Conservation (phyloP, 805 yeast genomes). For the Candida suzukii region DNA sequence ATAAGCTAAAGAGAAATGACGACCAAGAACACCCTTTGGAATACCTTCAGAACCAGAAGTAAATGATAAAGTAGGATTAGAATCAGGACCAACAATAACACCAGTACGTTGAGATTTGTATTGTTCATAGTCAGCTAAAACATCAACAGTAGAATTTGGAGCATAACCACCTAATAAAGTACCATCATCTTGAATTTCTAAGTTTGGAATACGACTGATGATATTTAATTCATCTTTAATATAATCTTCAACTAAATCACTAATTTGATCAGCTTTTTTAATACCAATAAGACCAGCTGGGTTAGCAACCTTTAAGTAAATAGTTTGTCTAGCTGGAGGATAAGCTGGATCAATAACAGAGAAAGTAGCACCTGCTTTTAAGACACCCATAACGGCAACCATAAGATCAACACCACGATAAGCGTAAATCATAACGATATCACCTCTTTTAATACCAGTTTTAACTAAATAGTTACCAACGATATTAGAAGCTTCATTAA, state of each 20-base stretch:
- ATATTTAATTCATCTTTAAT: slow-evolving; percentile 68
- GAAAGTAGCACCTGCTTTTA: slow-evolving; percentile 98
- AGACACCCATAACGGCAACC: slow-evolving; percentile 95
- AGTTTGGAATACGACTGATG: slow-evolving; percentile 64
- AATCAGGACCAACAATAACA: slow-evolving; percentile 93
- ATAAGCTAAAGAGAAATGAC: slow-evolving; percentile 94
- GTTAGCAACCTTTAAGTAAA: slow-evolving; percentile 86
- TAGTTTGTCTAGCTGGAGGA: slow-evolving; percentile 96
- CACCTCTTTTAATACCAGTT: slow-evolving; percentile 83
- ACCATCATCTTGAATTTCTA: slow-evolving; percentile 76
- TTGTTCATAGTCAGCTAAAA: slow-evolving; percentile 38
- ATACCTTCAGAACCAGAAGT: slow-evolving; percentile 98
- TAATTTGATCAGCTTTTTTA: slow-evolving; percentile 81
- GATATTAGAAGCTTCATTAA: slow-evolving; percentile 86
- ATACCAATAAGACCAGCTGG: slow-evolving; percentile 89
- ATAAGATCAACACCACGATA: slow-evolving; percentile 95
- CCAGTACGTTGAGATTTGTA: slow-evolving; percentile 63
- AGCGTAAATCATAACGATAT: slow-evolving; percentile 96
- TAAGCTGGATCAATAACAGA: slow-evolving; percentile 98
- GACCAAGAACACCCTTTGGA: slow-evolving; percentile 97
- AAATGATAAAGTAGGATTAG: slow-evolving; percentile 92
- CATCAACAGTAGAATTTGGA: slow-evolving; percentile 29
- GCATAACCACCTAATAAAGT: slow-evolving; percentile 52
- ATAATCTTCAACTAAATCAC: slow-evolving; percentile 71
- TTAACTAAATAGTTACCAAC: slow-evolving; percentile 83